Conservation (phyloP, 176 grass and related monocot genomes). For the Triticum monococcum region DNA sequence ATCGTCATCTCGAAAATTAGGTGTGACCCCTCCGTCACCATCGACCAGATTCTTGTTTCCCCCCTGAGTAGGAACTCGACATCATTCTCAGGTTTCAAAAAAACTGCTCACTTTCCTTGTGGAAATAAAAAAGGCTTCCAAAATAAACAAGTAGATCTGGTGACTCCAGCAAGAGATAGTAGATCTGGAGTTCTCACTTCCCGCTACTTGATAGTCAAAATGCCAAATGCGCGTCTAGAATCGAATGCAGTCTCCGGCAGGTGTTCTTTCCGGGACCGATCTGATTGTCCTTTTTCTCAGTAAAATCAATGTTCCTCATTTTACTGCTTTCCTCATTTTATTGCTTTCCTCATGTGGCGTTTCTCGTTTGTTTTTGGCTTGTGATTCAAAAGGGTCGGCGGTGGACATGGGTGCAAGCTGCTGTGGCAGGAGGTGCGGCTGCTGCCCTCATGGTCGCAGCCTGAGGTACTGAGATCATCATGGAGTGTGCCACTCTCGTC, state of each 20-base stretch:
- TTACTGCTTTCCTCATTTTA: background rate
- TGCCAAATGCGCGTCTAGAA: background rate
- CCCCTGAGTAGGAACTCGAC: background rate
- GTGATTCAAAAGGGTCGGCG: conserved; percentile 12
- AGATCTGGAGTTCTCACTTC: background rate
- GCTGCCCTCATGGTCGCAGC: background rate
- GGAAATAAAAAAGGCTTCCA: background rate
- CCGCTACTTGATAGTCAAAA: background rate
- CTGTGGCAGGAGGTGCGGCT: conserved; percentile 8
- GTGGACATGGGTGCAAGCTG: conserved; percentile 34
- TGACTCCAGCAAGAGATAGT: background rate
- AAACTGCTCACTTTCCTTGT: background rate
- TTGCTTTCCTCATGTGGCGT: conserved; percentile 2
- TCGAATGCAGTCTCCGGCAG: background rate
- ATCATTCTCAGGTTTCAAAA: background rate
- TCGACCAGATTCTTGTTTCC: background rate
- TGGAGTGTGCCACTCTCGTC: background rate
- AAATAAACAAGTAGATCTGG: background rate
- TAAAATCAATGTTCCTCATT: background rate
- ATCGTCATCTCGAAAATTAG: background rate
- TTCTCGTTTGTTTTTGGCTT: conserved; percentile 26
- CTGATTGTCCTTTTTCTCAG: background rate
- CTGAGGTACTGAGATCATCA: background rate
- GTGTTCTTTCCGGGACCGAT: background rate
- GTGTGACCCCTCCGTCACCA: conserved; percentile 27